Evolutionary conservation across 2,329 filamentous ascomycete genomes (phyloP).

Genomic region (Ophidiomyces ophidiicola): DNA sequence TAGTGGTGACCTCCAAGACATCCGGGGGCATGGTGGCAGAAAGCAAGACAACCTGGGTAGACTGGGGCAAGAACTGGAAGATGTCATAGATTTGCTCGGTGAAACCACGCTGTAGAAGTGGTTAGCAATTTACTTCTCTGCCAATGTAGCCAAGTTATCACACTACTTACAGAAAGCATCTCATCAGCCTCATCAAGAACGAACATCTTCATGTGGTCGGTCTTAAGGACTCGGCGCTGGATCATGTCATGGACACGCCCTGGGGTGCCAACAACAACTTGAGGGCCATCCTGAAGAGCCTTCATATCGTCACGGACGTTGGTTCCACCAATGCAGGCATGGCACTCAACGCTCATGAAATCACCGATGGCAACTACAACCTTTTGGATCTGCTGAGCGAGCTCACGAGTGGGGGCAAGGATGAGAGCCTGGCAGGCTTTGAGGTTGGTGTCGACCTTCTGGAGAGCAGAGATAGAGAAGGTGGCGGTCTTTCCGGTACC

Average conservation of each 20-base stretch:
- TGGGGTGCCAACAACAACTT: conserved; percentile 94
- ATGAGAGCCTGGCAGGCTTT: conserved; percentile 98
- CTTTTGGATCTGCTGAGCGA: conserved; percentile 99
- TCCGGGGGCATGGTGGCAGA: conserved; percentile 99
- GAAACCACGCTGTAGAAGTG: conserved; percentile 61
- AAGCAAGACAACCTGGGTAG: conserved; percentile 94
- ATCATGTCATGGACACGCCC: conserved; percentile 99
- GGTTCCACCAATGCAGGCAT: conserved; percentile 98
- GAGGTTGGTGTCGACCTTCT: conserved; percentile 91
- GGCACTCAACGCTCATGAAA: conserved; percentile 99
- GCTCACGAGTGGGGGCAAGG: conserved; percentile 92
- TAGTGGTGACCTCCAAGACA: conserved; percentile 97
- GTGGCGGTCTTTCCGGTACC: conserved; percentile 99
- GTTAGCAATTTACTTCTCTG: conserved; percentile 1
- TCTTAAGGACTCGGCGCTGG: conserved; percentile 91
- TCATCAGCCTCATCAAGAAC: conserved; percentile 98
- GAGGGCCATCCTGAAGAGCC: conserved; percentile 86
- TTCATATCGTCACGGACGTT: conserved; percentile 98
- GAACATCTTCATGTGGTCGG: conserved; percentile 99
- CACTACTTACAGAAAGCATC: conserved; percentile 53
- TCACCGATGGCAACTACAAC: conserved; percentile 97
- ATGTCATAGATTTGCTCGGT: conserved; percentile 99
- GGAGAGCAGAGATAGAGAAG: conserved; percentile 97
- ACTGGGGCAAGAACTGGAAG: conserved; percentile 96
- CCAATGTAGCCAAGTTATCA: neutral